phyloP scores from a whole-genome alignment of 345 rosid genomes.

The Theobroma cacao region DNA sequence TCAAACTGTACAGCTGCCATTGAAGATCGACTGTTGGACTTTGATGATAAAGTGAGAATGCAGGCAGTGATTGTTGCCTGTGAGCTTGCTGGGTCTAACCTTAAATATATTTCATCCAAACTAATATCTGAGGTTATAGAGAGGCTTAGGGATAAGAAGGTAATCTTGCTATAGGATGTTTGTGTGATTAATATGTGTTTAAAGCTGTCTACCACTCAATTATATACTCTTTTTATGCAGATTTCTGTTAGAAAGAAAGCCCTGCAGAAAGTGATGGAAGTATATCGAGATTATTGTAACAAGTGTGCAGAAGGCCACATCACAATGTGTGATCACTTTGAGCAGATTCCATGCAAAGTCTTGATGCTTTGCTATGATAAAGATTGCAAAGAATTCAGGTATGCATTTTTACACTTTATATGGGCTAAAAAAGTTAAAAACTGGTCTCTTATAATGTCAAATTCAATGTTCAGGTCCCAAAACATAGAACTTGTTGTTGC shows the following conservation, averaged over 20 bases:
- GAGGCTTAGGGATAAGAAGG: slow-evolving; percentile 98
- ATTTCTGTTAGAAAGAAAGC: slow-evolving; percentile 83
- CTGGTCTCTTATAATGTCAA: not conserved
- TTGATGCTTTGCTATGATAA: slow-evolving; percentile 76
- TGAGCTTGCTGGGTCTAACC: slow-evolving; percentile 65
- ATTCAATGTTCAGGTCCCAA: slow-evolving; percentile 54
- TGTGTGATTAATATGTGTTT: not conserved
- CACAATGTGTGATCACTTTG: slow-evolving; percentile 55
- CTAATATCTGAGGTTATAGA: slow-evolving; percentile 63
- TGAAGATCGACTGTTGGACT: slow-evolving; percentile 77
- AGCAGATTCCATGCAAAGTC: slow-evolving; percentile 82
- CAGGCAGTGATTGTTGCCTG: slow-evolving; percentile 73
- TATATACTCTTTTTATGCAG: slow-evolving; percentile 39
- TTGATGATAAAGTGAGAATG: slow-evolving; percentile 80
- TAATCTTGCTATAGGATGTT: slow-evolving; percentile 16
- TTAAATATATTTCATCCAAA: slow-evolving; percentile 45
- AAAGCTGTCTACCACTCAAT: slow-evolving; percentile 14
- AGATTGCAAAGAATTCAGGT: slow-evolving; percentile 81
- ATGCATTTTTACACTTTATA: slow-evolving; percentile 21
- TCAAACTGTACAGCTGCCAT: slow-evolving; percentile 58
- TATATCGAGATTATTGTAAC: slow-evolving; percentile 76
- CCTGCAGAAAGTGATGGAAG: slow-evolving; percentile 69
- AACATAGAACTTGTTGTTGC: slow-evolving; percentile 69
- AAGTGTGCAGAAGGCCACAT: slow-evolving; percentile 66
- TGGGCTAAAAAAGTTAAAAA: not conserved